These are phyloP conservation scores for Cercospora sojina DNA, from an alignment of 2,329 filamentous ascomycete species.

Conservation along the genomic window DNA sequence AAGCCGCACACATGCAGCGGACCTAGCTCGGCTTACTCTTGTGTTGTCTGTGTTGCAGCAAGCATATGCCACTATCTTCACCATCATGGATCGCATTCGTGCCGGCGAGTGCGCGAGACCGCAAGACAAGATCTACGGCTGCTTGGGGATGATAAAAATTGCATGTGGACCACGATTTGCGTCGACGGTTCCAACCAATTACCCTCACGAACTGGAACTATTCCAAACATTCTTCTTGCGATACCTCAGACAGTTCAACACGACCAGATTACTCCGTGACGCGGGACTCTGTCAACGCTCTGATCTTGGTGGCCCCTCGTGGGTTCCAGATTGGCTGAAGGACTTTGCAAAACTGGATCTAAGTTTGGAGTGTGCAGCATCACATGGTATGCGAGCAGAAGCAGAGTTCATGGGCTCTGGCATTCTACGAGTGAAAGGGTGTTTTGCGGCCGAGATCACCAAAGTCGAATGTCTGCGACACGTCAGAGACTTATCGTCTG, in stretches of 20 bases:
- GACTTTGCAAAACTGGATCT: conserved; percentile 1
- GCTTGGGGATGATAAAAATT: conserved; percentile 15
- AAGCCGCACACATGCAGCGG: background rate
- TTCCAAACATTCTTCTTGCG: conserved; percentile 13
- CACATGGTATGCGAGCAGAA: conserved; percentile 7
- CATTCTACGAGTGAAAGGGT: conserved; percentile 5
- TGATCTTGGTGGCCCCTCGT: conserved; percentile 4
- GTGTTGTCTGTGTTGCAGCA: conserved; percentile 9
- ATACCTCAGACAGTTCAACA: conserved; percentile 1
- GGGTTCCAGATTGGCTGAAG: conserved; percentile 15
- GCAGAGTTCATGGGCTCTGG: background rate
- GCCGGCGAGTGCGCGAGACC: background rate
- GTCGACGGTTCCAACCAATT: conserved; percentile 7
- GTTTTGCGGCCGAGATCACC: conserved; percentile 6
- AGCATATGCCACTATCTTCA: conserved; percentile 1
- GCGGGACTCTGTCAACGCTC: conserved; percentile 16
- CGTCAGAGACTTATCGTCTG: background rate
- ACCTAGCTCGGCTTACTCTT: background rate
- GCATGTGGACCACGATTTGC: background rate
- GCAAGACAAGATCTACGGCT: conserved; percentile 19
- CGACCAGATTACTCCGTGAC: conserved; percentile 2
- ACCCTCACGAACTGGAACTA: background rate
- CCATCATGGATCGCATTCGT: conserved; percentile 6
- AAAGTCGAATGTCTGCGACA: background rate
- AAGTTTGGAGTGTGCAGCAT: conserved; percentile 8